A percentile compares a stretch with the other conserved stretches of the same genome.
Conservation (phyloP, 768 basidiomycete species). For the Lenzites betulinus region DNA sequence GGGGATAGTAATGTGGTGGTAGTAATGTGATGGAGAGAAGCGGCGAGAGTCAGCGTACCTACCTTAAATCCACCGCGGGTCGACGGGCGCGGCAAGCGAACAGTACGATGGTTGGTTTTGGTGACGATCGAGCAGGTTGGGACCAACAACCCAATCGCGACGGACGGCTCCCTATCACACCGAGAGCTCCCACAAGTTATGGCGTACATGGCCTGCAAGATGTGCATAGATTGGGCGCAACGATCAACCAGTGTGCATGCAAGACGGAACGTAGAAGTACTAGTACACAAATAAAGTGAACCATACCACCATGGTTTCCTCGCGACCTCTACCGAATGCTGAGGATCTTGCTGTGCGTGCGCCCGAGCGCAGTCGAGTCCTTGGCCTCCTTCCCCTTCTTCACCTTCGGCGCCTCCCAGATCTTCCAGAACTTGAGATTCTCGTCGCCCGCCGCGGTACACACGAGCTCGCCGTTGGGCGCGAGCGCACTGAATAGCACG, state of each 20-base stretch:
- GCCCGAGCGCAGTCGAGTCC: constrained; percentile 33
- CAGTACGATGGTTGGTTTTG: no score
- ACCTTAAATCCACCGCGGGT: background rate
- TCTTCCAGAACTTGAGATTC: constrained; percentile 94
- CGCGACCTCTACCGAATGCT: constrained; percentile 24
- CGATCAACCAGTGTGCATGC: constrained; percentile 1
- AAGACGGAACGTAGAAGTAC: constrained; percentile 18
- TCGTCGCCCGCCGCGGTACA: constrained; percentile 94
- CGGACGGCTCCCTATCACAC: background rate
- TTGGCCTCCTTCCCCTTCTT: constrained; percentile 54
- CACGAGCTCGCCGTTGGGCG: constrained; percentile 89
- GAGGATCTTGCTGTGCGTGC: constrained; percentile 29
- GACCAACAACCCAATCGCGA: background rate
- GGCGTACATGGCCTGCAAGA: background rate
- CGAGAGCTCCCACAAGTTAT: background rate
- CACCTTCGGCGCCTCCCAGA: constrained; percentile 66
- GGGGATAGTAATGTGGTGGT: constrained; percentile 5
- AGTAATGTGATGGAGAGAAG: background rate
- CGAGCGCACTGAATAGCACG: constrained; percentile 81
- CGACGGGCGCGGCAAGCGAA: background rate
- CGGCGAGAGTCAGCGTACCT: background rate
- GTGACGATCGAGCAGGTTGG: background rate
- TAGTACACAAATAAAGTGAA: constrained; percentile 8
- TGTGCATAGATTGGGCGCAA: background rate
- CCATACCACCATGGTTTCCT: background rate